Conservation (phyloP, 2,329 filamentous ascomycete species). For the Penicillium sp. region DNA sequence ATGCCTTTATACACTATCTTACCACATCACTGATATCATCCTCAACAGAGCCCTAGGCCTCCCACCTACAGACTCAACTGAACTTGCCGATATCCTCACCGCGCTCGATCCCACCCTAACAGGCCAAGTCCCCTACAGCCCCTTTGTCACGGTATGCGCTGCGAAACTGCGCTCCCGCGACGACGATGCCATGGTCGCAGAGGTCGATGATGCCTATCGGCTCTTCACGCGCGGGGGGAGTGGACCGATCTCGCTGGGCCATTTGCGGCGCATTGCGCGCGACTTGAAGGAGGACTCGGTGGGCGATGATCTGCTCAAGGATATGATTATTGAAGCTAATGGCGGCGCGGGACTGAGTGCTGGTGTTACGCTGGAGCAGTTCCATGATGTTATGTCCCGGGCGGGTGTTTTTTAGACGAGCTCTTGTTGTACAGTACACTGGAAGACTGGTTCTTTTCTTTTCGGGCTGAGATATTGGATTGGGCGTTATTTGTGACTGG, state of each 20-base stretch:
- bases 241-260: slow-evolving; percentile 70
- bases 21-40: background rate
- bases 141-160: slow-evolving; percentile 83
- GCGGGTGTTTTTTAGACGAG: slow-evolving; percentile 71
- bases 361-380: slow-evolving; percentile 73
- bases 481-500: slow-evolving; percentile 6
- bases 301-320: slow-evolving; percentile 73
- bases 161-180: slow-evolving; percentile 66
- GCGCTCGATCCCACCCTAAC: slow-evolving; percentile 78
- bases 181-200: slow-evolving; percentile 55
- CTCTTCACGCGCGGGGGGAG: slow-evolving; percentile 62
- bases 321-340: slow-evolving; percentile 95
- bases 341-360: slow-evolving; percentile 66
- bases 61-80: slow-evolving; percentile 56
- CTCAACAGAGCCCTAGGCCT: slow-evolving; percentile 73
- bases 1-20: background rate
- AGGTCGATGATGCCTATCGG: slow-evolving; percentile 75
- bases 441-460: background rate
- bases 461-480: slow-evolving; percentile 4
- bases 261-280: slow-evolving; percentile 72
- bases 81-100: slow-evolving; percentile 71
- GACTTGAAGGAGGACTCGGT: slow-evolving; percentile 74
- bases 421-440: background rate
- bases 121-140: slow-evolving; percentile 71
- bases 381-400: slow-evolving; percentile 77